Evolutionary conservation across 768 basidiomycete species (phyloP), one percentile per base, ranked within the genome.

Genomic region (Mycena vitilis): DNA sequence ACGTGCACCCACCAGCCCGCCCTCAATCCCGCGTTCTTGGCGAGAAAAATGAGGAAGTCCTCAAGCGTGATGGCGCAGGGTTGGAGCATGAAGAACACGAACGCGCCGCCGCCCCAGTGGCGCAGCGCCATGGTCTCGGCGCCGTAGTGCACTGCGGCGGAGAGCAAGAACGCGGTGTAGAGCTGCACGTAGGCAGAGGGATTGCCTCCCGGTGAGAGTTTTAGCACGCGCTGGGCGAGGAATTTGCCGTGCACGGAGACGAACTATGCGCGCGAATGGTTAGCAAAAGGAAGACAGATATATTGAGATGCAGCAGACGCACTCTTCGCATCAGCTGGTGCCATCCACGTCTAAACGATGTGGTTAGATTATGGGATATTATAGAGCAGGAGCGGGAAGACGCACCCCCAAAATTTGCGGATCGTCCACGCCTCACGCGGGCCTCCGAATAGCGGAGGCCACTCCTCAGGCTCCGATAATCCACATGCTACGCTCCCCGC

Each of bases 361-460:
- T 45, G 15, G 10, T 45, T 45, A 45, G 18, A 12, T 20, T 45
- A 20, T 12, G 18, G n/a, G n/a, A n/a, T n/a, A n/a, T n/a, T n/a
- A 45, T 45, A 12, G 44, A 45, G 38, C 38, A 13, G 11, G 15
- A 9, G 44, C 18, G 8, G 44, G 18, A 45, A 45, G 44, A 45
- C 38, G 38, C 13, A 40, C n/a, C 83, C 78, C 84, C 83, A 85
- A 37, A 81, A 77, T 5, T 75, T 75, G 18, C 81, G 78, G 11
- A 85, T 60, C 2, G 81, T 81, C 66, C 80, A 83, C 12, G 79
- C 79, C 34, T 84, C 78, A 9, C 63, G 56, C 59, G 70, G 73
- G 7, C 60, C 62, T 0, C 81, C 81, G 62, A 80, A 84, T 13
- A 82, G 25, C 23, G 74, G 76, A 0, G 82, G 82, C 83, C 84